Conservation (phyloP, 2,329 filamentous ascomycete species). For the Cladophialophora bantiana region DNA sequence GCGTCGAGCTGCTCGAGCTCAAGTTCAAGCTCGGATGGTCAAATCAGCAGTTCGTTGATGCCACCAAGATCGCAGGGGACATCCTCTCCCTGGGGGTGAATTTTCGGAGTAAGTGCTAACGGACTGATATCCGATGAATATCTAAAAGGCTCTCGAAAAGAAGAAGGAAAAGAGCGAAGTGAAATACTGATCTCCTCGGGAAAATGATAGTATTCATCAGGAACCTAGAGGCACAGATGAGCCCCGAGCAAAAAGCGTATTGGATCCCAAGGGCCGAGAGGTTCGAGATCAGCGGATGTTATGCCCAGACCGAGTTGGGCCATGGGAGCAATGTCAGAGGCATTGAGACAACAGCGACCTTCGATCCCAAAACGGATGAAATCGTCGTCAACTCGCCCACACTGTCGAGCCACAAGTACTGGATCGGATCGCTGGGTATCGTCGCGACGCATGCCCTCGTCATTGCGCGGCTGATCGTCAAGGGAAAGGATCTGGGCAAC, state of each 20-base stretch:
- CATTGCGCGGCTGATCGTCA: slow-evolving; percentile 43
- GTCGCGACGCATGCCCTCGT: slow-evolving; percentile 43
- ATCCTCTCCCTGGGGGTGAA: slow-evolving; percentile 8
- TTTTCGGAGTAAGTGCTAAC: slow-evolving; percentile 12
- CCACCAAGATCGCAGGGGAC: slow-evolving; percentile 14
- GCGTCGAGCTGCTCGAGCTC: slow-evolving; percentile 19
- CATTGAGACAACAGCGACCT: slow-evolving; percentile 45
- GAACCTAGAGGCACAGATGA: slow-evolving; percentile 39
- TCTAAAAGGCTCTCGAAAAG: neutral
- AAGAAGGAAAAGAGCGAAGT: neutral
- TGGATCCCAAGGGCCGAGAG: slow-evolving; percentile 39
- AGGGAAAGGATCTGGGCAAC: slow-evolving; percentile 41
- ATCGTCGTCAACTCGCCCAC: slow-evolving; percentile 45
- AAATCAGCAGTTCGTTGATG: slow-evolving; percentile 23
- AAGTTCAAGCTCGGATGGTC: slow-evolving; percentile 27
- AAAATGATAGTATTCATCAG: slow-evolving; percentile 30
- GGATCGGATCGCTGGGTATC: slow-evolving; percentile 43
- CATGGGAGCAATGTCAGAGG: slow-evolving; percentile 44
- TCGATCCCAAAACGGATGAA: slow-evolving; percentile 42
- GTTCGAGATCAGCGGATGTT: slow-evolving; percentile 43
- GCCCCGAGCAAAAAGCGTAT: slow-evolving; percentile 36
- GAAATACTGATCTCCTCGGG: neutral
- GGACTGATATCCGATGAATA: too few relatives aligned
- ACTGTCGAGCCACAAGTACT: slow-evolving; percentile 43
- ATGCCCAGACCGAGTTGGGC: slow-evolving; percentile 44